A percentile compares a stretch with the other conserved stretches of the same genome.
These are phyloP conservation scores for Peronospora belbahrii DNA, from an alignment of 352 stramenopile genomes.

Conservation along the genomic window DNA sequence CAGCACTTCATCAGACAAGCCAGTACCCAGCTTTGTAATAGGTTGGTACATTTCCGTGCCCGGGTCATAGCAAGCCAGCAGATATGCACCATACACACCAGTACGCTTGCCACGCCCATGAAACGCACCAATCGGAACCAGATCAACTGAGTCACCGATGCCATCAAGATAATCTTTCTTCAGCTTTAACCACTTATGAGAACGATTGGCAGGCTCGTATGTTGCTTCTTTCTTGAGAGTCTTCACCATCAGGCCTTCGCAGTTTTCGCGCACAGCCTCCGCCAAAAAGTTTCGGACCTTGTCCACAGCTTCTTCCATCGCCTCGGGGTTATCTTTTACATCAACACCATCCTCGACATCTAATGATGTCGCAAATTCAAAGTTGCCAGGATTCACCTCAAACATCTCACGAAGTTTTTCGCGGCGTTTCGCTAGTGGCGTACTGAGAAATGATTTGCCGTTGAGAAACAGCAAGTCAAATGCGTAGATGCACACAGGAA, in stretches of 20 bases:
- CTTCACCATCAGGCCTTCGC: constrained; percentile 99
- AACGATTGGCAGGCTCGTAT: constrained; percentile 96
- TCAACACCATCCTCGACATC: constrained; percentile 83
- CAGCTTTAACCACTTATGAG: constrained; percentile 99
- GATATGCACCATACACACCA: constrained; percentile 96
- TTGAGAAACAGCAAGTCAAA: constrained; percentile 99
- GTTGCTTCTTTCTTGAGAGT: constrained; percentile 94
- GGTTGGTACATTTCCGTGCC: constrained; percentile 97
- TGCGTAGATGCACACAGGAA: constrained; percentile 90
- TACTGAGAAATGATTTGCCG: constrained; percentile 89
- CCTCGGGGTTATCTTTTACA: constrained; percentile 80
- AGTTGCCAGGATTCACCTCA: constrained; percentile 86
- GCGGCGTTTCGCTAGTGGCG: constrained; percentile 87
- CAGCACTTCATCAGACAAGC: constrained; percentile 98
- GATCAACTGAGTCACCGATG: constrained; percentile 96
- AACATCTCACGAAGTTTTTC: constrained; percentile 90
- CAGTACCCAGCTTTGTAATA: constrained; percentile 98
- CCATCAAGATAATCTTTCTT: constrained; percentile 99
- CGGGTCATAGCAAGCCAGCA: constrained; percentile 97
- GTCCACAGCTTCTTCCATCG: constrained; percentile 79
- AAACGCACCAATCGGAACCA: constrained; percentile 98
- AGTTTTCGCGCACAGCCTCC: constrained; percentile 89
- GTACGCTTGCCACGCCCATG: constrained; percentile 93
- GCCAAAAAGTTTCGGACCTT: constrained; percentile 92
- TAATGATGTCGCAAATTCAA: constrained; percentile 91